A percentile compares a stretch with the other conserved stretches of the same genome.
Evolutionary conservation across 1,284 basidiomycete genomes (phyloP).

Genomic region (Thelephora terrestris): DNA sequence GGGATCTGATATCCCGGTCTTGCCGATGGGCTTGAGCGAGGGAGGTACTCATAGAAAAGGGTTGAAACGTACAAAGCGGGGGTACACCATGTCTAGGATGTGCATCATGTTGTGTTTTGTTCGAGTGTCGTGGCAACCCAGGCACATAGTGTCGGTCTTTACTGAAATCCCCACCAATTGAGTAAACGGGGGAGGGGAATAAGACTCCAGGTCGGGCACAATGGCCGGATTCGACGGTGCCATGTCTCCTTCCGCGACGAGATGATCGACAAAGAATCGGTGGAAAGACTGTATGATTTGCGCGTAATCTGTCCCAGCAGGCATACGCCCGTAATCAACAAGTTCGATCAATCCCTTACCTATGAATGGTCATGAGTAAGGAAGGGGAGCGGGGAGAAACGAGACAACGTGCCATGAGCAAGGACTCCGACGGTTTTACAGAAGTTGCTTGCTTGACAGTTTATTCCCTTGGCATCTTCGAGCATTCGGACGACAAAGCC

Average conservation of each 20-base stretch:
- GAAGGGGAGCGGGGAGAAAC: conserved; percentile 1
- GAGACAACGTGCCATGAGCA: conserved; percentile 50
- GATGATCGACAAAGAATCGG: conserved; percentile 82
- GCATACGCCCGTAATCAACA: conserved; percentile 80
- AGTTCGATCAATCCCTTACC: conserved; percentile 78
- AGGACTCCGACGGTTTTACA: conserved; percentile 83
- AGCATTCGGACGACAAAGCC: conserved; percentile 96
- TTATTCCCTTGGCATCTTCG: conserved; percentile 87
- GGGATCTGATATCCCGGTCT: conserved; percentile 3
- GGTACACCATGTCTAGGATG: conserved; percentile 84
- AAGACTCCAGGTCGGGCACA: conserved; percentile 26
- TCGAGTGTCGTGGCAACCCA: conserved; percentile 60
- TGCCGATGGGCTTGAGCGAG: neutral
- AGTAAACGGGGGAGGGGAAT: conserved; percentile 56
- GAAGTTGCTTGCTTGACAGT: conserved; percentile 96
- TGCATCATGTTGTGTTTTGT: conserved; percentile 72
- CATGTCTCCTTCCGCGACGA: conserved; percentile 59
- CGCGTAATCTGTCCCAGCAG: conserved; percentile 64
- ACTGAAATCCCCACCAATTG: conserved; percentile 75
- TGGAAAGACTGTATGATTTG: conserved; percentile 93
- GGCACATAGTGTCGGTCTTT: conserved; percentile 67
- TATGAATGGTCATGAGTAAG: conserved; percentile 17
- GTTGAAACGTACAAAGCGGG: conserved; percentile 51
- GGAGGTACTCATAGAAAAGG: conserved; percentile 1
- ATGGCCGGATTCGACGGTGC: conserved; percentile 52